A percentile compares a stretch with the other conserved stretches of the same genome.
These are phyloP conservation scores for Achaetomium macrosporum DNA, from an alignment of 2,329 filamentous ascomycete genomes.

Conservation along the genomic window DNA sequence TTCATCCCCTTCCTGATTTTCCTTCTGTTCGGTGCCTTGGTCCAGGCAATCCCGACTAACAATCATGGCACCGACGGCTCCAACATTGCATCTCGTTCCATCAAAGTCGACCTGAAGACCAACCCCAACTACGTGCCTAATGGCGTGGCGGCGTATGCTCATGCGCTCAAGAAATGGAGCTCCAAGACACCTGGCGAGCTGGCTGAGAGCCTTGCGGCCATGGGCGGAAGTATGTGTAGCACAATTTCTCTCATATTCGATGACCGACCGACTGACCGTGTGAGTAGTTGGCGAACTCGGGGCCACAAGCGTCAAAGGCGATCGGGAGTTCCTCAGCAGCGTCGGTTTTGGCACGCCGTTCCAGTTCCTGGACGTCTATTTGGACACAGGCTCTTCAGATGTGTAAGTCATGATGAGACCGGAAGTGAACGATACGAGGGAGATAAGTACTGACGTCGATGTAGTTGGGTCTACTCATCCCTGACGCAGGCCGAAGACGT, in stretches of 20 bases:
- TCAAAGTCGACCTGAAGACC: conserved; percentile 12
- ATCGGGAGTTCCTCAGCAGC: conserved; percentile 55
- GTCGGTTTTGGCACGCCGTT: conserved; percentile 54
- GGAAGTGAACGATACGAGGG: too few species aligned
- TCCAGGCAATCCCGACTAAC: neutral
- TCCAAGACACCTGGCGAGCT: conserved; percentile 28
- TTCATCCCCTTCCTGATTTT: neutral
- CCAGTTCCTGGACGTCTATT: conserved; percentile 58
- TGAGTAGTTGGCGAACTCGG: conserved; percentile 21
- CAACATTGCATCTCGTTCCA: conserved; percentile 2
- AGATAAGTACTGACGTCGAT: neutral
- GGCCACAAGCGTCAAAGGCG: conserved; percentile 33
- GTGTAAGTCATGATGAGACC: conserved; percentile 49
- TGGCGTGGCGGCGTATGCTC: conserved; percentile 29
- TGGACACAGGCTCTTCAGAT: conserved; percentile 61
- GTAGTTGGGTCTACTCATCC: conserved; percentile 50
- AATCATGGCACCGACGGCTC: neutral
- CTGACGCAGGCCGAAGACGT: conserved; percentile 37
- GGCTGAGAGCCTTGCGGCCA: neutral
- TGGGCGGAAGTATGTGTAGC: conserved; percentile 9
- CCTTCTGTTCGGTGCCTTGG: conserved; percentile 9
- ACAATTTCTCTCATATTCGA: neutral
- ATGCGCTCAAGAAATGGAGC: conserved; percentile 35
- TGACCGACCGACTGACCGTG: neutral
- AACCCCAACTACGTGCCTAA: conserved; percentile 33